Percentiles rank a stretch among this genome's conserved stretches.
Conservation (phyloP, 176 grass and related monocot species). For the Alopecurus myosuroides region DNA sequence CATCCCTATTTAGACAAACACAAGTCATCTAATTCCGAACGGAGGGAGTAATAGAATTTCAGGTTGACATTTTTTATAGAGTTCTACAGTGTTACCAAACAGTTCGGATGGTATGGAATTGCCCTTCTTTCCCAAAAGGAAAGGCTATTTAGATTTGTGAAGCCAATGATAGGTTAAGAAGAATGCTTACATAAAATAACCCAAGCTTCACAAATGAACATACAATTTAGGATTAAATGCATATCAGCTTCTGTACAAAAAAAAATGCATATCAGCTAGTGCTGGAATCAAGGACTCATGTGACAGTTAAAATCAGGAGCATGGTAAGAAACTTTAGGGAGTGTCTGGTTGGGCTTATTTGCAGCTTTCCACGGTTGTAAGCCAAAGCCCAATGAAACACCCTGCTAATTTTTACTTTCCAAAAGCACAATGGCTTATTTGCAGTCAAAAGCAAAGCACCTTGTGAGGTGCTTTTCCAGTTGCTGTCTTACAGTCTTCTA, state of each 20-base stretch:
- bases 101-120: background rate
- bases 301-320: background rate
- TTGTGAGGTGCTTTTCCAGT: constrained; percentile 1
- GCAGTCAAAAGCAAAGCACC: background rate
- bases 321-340: background rate
- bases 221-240: background rate
- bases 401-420: background rate
- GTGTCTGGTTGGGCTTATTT: background rate
- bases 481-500: background rate
- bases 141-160: background rate
- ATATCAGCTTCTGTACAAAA: background rate
- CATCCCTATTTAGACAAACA: too few relatives aligned
- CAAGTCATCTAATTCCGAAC: too few relatives aligned
- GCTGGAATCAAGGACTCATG: background rate
- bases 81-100: background rate
- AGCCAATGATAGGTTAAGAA: background rate
- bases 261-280: background rate
- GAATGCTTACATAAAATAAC: background rate
- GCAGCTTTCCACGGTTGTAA: background rate
- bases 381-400: background rate
- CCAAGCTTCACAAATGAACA: background rate
- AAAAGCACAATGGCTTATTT: background rate
- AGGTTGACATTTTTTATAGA: background rate
- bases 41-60: background rate
- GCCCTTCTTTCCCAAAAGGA: background rate